Conservation (phyloP, 306 rosid genomes). For the Vicia faba region DNA sequence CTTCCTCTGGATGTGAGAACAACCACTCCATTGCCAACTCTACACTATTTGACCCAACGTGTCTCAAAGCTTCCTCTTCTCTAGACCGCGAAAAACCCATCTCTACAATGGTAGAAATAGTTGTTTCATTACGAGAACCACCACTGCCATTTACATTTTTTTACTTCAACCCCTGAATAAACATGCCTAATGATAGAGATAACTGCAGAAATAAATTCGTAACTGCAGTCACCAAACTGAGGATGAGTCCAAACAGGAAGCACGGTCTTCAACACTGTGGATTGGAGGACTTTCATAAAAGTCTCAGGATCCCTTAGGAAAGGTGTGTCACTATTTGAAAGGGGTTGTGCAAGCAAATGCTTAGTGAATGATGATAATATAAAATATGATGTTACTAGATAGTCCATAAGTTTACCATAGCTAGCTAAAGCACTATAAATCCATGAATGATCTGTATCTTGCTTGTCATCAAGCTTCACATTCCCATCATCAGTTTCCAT, state of each 20-base stretch:
- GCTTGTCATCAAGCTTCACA: conserved; percentile 67
- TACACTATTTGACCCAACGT: conserved; percentile 92
- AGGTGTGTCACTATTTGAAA: conserved; percentile 60
- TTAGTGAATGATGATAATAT: conserved; percentile 79
- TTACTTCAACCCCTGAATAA: conserved; percentile 90
- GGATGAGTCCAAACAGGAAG: conserved; percentile 94
- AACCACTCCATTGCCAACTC: conserved; percentile 98
- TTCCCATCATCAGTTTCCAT: conserved; percentile 72
- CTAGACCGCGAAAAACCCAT: conserved; percentile 93
- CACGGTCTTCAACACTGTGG: too few relatives aligned
- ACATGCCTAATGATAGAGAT: conserved; percentile 83
- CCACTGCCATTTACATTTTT: conserved; percentile 60
- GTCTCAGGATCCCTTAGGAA: conserved; percentile 83
- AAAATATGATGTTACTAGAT: conserved; percentile 84
- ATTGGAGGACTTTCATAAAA: conserved; percentile 88
- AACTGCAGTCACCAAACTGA: conserved; percentile 78
- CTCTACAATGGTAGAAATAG: conserved; percentile 86
- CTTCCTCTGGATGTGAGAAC: conserved; percentile 87
- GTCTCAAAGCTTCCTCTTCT: conserved; percentile 93
- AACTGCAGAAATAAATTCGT: conserved; percentile 75
- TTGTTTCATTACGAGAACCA: conserved; percentile 69
- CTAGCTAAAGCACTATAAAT: conserved; percentile 87
- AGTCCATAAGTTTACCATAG: conserved; percentile 97
- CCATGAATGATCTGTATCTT: conserved; percentile 79
- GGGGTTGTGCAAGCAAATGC: conserved; percentile 84